Conservation (phyloP, 2,329 filamentous ascomycete species). For the Colletotrichum sp. region DNA sequence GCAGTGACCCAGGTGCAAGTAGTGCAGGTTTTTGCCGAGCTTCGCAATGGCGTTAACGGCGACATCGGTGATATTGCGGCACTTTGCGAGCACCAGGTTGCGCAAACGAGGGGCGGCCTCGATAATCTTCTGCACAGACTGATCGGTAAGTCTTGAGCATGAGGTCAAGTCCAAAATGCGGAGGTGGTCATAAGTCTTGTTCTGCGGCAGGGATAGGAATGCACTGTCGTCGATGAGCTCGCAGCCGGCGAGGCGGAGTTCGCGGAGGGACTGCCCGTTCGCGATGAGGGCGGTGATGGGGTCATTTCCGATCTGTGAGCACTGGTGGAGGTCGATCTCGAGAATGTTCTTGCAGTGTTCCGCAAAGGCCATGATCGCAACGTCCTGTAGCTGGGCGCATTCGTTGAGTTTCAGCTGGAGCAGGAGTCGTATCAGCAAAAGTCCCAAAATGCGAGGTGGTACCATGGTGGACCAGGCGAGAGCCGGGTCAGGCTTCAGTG, state of each 20-base stretch:
- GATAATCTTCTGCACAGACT: slow-evolving; percentile 87
- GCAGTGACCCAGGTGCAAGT: slow-evolving; percentile 95
- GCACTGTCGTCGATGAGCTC: slow-evolving; percentile 85
- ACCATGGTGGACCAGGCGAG: background rate
- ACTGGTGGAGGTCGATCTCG: slow-evolving; percentile 93
- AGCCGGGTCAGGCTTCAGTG: background rate
- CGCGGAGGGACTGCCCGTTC: slow-evolving; percentile 82
- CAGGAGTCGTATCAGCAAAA: slow-evolving; percentile 31
- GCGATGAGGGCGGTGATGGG: slow-evolving; percentile 83
- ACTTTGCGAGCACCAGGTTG: slow-evolving; percentile 94
- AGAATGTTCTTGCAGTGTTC: slow-evolving; percentile 89
- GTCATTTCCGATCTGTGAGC: slow-evolving; percentile 78
- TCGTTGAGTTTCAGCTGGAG: slow-evolving; percentile 89
- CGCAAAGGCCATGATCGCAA: slow-evolving; percentile 84
- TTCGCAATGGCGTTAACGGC: slow-evolving; percentile 87
- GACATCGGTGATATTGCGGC: slow-evolving; percentile 87
- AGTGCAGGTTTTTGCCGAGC: slow-evolving; percentile 95
- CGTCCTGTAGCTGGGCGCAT: slow-evolving; percentile 83
- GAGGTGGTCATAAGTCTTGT: slow-evolving; percentile 80
- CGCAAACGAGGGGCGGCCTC: slow-evolving; percentile 84
- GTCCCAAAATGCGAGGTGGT: background rate
- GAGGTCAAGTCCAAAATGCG: slow-evolving; percentile 94
- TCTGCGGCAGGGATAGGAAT: slow-evolving; percentile 77
- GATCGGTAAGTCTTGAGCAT: slow-evolving; percentile 82
- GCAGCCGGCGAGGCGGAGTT: slow-evolving; percentile 87